Percentiles rank a stretch among this genome's conserved stretches.
Conservation (phyloP, 2,329 filamentous ascomycete genomes). For the Penicillium sp. region DNA sequence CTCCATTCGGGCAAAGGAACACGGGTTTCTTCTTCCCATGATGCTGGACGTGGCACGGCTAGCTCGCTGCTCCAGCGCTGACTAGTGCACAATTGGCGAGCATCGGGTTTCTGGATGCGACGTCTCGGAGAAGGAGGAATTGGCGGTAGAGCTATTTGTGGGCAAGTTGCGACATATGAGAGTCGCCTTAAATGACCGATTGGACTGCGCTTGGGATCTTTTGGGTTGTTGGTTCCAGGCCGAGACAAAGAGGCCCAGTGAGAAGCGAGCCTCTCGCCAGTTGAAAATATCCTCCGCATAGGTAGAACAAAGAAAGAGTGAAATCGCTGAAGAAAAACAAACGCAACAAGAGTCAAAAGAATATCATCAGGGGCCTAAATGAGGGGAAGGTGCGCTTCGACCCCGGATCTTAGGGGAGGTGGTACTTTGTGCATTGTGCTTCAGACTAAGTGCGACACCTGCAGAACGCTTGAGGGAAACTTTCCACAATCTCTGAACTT, state of each 20-base stretch:
- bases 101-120: neutral
- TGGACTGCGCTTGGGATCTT: neutral
- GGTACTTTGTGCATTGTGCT: slow-evolving; percentile 17
- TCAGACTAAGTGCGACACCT: slow-evolving; percentile 1
- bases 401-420: slow-evolving; percentile 12
- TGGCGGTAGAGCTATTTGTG: neutral
- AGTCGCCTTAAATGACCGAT: slow-evolving; percentile 2
- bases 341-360: neutral
- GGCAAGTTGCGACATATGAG: neutral
- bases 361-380: slow-evolving; percentile 8
- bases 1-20: slow-evolving; percentile 7
- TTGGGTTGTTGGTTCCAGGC: slow-evolving; percentile 16
- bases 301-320: neutral
- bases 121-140: neutral
- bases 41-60: neutral
- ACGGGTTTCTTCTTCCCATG: neutral
- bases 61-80: slow-evolving; percentile 3
- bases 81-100: slow-evolving; percentile 1
- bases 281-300: slow-evolving; percentile 29
- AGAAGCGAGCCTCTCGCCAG: slow-evolving; percentile 32
- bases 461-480: neutral
- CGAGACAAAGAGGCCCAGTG: slow-evolving; percentile 28
- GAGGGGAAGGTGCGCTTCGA: slow-evolving; percentile 21
- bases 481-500: neutral
- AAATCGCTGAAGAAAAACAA: neutral